These are phyloP conservation scores for Corniculantispora saksenae DNA, from an alignment of 2,329 filamentous ascomycete species.

Conservation along the genomic window DNA sequence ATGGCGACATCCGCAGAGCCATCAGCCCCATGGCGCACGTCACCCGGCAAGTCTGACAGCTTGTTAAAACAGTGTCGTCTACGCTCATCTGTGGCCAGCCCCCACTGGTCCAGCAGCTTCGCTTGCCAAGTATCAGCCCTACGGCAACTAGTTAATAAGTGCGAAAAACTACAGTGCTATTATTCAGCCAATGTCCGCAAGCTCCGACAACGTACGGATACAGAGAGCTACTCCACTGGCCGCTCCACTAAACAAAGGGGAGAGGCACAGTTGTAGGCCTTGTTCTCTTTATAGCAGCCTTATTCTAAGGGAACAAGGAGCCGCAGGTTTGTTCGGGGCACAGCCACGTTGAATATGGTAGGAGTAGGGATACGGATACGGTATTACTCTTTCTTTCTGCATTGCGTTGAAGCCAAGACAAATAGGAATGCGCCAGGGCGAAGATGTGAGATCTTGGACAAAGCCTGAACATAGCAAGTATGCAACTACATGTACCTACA, in stretches of 20 bases:
- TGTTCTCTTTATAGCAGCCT: background rate
- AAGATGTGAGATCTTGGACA: too few relatives aligned
- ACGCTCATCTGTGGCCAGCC: background rate
- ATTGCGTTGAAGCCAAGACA: too few relatives aligned
- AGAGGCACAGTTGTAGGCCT: background rate
- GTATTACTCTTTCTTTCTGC: too few relatives aligned
- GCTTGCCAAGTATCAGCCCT: background rate
- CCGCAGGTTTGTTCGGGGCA: background rate
- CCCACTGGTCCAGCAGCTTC: background rate
- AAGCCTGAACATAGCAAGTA: too few relatives aligned
- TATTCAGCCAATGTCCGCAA: slow-evolving; percentile 14
- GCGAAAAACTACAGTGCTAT: background rate
- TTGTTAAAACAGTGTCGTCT: background rate
- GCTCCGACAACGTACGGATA: background rate
- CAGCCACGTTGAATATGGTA: background rate
- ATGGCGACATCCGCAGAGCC: background rate
- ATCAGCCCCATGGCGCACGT: background rate
- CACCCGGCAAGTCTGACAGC: background rate
- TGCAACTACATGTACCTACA: too few relatives aligned
- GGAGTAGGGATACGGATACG: too few relatives aligned
- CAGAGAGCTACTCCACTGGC: background rate
- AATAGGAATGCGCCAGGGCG: too few relatives aligned
- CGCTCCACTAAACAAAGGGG: background rate
- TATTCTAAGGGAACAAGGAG: background rate
- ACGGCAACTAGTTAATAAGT: background rate